Evolutionary conservation across 2,329 filamentous ascomycete species (phyloP), one percentile per base, ranked within the genome.

Genomic region (Trichoderma sp.): DNA sequence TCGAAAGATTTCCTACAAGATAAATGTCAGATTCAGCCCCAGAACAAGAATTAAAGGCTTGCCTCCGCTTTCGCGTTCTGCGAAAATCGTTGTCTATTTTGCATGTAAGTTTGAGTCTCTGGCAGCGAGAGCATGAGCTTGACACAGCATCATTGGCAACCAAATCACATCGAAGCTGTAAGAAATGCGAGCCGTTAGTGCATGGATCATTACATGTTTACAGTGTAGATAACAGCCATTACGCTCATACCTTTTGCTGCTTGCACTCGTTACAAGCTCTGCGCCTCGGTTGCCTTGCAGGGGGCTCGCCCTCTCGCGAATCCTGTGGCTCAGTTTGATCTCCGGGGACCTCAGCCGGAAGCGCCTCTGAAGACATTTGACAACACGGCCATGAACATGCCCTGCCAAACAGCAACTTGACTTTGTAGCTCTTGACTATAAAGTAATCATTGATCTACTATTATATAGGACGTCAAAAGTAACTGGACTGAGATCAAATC

Each of bases 191-290:
- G 24, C 8, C 29, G 35, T 8, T 7, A 8, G 31, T 29, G 14
- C 2, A 53, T 7, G 3, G 16, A 52, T 8, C 24, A 19, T 24
- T 0, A 5, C 1, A 14, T 3, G 24, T 13, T 4, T n/a, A 21
- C 13, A 1, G n/a, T 29, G 11, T 21, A 1, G 24, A 43, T 16
- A 3, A 29, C 11, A n/a, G 29, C 11, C 16, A n/a, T 33, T 57
- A 11, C 7, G 19, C 8, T 29, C n/a, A 10, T 47, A 66, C 63
- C 40, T 66, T 66, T 49, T 66, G 63, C 29, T 66, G 53, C 37
- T 58, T 66, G 27, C 63, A 66, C 29, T 66, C 63, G 2, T 66
- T 66, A 29, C 63, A 66, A 56, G 63, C 63, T 19, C 53, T 66
- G 8, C 63, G 53, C 33, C 63, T 58, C 37, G 62, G 53, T 53